These are phyloP conservation scores for Globisporangium iwayamae DNA, from an alignment of 352 stramenopile species.

Conservation along the genomic window DNA sequence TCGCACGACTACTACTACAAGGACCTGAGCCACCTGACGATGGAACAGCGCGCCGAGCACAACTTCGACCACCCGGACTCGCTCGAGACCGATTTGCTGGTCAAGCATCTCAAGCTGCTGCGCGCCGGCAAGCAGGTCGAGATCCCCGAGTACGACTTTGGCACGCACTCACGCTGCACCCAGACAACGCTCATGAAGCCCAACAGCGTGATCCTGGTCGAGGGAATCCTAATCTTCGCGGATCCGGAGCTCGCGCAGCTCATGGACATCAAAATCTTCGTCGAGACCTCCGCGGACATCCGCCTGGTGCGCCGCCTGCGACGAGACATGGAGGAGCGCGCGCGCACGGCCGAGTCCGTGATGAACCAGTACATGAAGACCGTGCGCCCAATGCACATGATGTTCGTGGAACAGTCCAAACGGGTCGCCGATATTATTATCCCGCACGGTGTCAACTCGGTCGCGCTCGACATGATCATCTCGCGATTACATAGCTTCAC, in stretches of 20 bases:
- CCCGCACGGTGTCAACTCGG: slow-evolving; percentile 90
- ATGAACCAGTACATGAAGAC: slow-evolving; percentile 96
- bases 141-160: slow-evolving; percentile 95
- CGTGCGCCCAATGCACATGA: slow-evolving; percentile 98
- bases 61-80: slow-evolving; percentile 98
- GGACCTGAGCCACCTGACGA: slow-evolving; percentile 84
- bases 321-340: slow-evolving; percentile 94
- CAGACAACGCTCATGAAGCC: slow-evolving; percentile 78
- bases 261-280: slow-evolving; percentile 98
- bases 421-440: slow-evolving; percentile 94
- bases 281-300: slow-evolving; percentile 94
- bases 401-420: slow-evolving; percentile 98
- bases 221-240: slow-evolving; percentile 97
- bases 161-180: slow-evolving; percentile 87
- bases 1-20: slow-evolving; percentile 98
- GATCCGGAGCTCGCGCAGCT: slow-evolving; percentile 85
- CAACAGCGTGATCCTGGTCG: slow-evolving; percentile 93
- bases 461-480: slow-evolving; percentile 94
- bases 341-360: slow-evolving; percentile 91
- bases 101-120: slow-evolving; percentile 89
- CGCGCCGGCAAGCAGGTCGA: slow-evolving; percentile 83
- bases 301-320: slow-evolving; percentile 91
- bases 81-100: slow-evolving; percentile 94
- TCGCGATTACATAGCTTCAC: slow-evolving; percentile 84
- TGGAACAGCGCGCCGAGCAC: slow-evolving; percentile 85